Percentiles rank a stretch among this genome's conserved stretches.
Conservation (phyloP, 495 filamentous ascomycete species). For the Viridothelium virens region DNA sequence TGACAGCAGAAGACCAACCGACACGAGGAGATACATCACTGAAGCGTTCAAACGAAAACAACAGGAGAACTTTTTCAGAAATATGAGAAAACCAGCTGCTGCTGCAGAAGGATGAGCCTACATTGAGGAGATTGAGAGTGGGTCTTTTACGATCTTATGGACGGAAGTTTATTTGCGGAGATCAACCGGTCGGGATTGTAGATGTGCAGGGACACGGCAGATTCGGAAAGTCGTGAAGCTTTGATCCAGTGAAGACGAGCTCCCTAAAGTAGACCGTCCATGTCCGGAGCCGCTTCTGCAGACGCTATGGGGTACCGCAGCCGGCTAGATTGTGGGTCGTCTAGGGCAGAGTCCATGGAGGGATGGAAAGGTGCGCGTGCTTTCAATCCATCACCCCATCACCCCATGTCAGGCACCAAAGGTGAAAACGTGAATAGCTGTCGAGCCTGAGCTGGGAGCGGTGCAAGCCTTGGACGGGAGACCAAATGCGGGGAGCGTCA, state of each 20-base stretch:
- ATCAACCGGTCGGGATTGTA: slow-evolving; percentile 8
- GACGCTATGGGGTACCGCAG: no score
- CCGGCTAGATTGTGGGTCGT: no score
- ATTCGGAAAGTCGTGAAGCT: background rate
- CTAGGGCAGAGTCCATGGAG: no score
- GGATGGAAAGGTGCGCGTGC: no score
- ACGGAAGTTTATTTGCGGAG: background rate
- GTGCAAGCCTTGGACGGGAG: background rate
- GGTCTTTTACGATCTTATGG: background rate
- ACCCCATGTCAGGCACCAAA: background rate
- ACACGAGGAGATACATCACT: background rate
- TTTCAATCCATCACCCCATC: no score
- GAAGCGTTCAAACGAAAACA: background rate
- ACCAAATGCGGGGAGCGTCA: slow-evolving; percentile 7
- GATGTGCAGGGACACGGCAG: slow-evolving; percentile 3
- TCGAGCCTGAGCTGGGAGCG: background rate
- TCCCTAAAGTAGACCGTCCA: background rate
- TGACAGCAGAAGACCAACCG: background rate
- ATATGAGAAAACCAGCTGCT: no score
- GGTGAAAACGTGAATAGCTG: background rate
- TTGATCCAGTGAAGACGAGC: background rate
- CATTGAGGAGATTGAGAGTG: background rate
- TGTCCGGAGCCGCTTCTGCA: background rate
- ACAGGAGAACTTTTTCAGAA: background rate
- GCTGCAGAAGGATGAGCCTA: background rate